Conservation (phyloP, 78 protist species). For the Dictyostelium capitatum region DNA sequence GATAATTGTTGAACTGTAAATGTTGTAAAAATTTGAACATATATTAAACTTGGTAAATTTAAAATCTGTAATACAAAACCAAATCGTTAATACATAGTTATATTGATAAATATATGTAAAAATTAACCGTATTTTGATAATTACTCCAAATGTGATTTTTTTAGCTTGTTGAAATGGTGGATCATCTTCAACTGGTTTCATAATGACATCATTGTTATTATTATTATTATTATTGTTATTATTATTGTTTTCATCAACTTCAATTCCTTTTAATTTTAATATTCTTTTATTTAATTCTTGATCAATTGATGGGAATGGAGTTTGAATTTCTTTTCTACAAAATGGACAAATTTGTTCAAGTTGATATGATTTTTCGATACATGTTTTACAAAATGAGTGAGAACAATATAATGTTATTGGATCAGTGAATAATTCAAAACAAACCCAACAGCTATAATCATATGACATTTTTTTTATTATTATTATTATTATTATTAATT, state of each 20-base stretch:
- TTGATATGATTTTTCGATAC: conserved; percentile 35
- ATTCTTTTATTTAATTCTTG: conserved; percentile 31
- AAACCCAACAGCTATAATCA: conserved; percentile 61
- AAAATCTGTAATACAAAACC: conserved; percentile 13
- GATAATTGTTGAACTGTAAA: conserved; percentile 20
- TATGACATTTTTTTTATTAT: conserved; percentile 22
- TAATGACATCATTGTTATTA: conserved; percentile 16
- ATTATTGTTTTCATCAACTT: conserved; percentile 38
- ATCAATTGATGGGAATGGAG: conserved; percentile 64
- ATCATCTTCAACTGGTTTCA: neutral
- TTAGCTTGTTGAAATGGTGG: neutral
- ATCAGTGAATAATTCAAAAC: conserved; percentile 47
- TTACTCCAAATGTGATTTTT: conserved; percentile 4
- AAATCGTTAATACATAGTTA: too few species aligned
- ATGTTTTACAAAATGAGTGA: conserved; percentile 69
- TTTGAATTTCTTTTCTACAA: conserved; percentile 45
- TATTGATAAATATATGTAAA: neutral
- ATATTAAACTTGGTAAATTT: conserved; percentile 46
- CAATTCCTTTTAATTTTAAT: conserved; percentile 55
- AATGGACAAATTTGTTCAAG: conserved; percentile 38
- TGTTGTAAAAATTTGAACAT: conserved; percentile 19
- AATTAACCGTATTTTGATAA: neutral
- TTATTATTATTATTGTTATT: conserved; percentile 41
- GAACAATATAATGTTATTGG: conserved; percentile 57
- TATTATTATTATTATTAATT: neutral